phyloP scores from a whole-genome alignment of 2,329 filamentous ascomycete species.

The Aspergillus calidoustus region DNA sequence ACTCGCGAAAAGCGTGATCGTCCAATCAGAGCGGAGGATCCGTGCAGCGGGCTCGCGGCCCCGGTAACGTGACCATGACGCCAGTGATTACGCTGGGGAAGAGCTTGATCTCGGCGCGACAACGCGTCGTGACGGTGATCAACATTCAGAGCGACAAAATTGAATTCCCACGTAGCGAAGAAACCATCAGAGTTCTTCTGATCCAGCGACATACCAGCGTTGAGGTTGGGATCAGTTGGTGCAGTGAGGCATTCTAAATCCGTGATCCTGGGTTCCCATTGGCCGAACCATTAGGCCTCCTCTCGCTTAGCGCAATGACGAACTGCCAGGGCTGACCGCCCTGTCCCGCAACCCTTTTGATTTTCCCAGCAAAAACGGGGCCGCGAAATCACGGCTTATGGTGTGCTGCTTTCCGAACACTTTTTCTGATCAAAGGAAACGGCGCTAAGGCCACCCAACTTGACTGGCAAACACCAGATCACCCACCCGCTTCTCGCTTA shows the following conservation, averaged over 20 bases:
- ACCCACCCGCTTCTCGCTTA: conserved; percentile 37
- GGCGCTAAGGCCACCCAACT: conserved; percentile 33
- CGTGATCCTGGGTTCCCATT: conserved; percentile 46
- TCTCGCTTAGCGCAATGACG: conserved; percentile 41
- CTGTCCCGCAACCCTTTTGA: conserved; percentile 25
- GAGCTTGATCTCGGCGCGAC: conserved; percentile 33
- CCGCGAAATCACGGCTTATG: conserved; percentile 38
- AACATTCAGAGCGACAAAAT: conserved; percentile 17
- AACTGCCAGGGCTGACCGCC: conserved; percentile 24
- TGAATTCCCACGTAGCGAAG: conserved; percentile 22
- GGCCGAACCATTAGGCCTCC: conserved; percentile 27
- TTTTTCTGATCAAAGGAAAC: conserved; percentile 36
- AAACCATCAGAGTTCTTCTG: conserved; percentile 18
- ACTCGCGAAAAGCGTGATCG: conserved; percentile 39
- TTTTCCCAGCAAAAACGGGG: conserved; percentile 33
- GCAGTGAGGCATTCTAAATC: conserved; percentile 33
- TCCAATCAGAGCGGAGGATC: conserved; percentile 44
- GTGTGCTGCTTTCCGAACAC: conserved; percentile 39
- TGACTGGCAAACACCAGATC: conserved; percentile 39
- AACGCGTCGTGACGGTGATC: conserved; percentile 27
- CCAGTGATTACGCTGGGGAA: conserved; percentile 30
- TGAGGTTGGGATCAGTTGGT: conserved; percentile 43
- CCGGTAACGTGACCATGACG: conserved; percentile 32
- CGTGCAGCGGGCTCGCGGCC: conserved; percentile 33
- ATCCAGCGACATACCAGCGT: conserved; percentile 23